Conservation (phyloP, 2,329 filamentous ascomycete genomes). For the Penicillium brevicompactum region DNA sequence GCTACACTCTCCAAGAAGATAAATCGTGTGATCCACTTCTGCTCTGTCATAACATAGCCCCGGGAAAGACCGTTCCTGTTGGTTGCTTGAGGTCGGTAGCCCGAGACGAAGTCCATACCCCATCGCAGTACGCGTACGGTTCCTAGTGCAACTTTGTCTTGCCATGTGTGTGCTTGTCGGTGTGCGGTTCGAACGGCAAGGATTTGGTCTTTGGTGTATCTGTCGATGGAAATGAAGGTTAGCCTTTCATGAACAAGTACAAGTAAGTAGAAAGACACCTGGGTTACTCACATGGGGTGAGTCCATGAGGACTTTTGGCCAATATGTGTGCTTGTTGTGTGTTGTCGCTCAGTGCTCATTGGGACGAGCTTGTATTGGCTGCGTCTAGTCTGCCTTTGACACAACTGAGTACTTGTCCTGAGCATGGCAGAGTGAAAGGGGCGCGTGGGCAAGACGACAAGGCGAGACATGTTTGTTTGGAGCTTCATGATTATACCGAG, state of each 20-base stretch:
- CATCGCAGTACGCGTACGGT: constrained; percentile 73
- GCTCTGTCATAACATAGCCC: constrained; percentile 70
- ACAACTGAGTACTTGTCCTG: neutral
- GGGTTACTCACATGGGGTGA: constrained; percentile 54
- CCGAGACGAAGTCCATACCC: constrained; percentile 78
- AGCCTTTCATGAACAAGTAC: neutral
- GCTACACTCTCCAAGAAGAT: constrained; percentile 91
- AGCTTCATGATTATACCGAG: neutral
- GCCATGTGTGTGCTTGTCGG: constrained; percentile 66
- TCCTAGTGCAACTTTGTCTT: constrained; percentile 74
- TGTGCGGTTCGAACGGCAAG: constrained; percentile 70
- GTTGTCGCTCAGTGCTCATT: neutral
- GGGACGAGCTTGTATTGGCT: neutral
- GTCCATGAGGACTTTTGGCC: constrained; percentile 61
- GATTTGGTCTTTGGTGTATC: constrained; percentile 77
- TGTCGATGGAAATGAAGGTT: constrained; percentile 5
- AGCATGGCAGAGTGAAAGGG: neutral
- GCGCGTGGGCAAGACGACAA: neutral
- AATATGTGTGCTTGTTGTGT: constrained; percentile 1
- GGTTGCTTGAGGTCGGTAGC: constrained; percentile 64
- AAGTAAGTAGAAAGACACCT: neutral
- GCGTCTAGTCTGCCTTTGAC: neutral
- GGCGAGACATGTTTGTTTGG: neutral
- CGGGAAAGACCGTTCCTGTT: constrained; percentile 40
- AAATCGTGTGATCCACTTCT: constrained; percentile 84